These are phyloP conservation scores for Babesia bovis DNA, from an alignment of 169 alveolate genomes.

Conservation along the genomic window DNA sequence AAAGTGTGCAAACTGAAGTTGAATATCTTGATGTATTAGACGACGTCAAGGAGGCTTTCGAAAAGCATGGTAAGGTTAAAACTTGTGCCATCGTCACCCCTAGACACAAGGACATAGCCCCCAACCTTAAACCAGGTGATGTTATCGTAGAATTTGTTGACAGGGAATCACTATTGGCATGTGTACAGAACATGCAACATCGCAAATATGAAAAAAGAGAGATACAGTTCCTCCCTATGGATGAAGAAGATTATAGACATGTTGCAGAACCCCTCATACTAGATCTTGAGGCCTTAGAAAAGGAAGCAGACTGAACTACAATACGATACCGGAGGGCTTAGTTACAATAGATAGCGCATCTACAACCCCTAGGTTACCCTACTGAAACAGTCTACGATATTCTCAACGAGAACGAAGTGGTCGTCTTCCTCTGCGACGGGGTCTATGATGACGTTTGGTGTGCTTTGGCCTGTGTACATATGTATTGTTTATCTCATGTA, in stretches of 20 bases:
- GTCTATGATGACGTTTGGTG: conserved; percentile 3
- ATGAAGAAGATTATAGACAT: conserved; percentile 36
- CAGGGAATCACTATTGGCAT: conserved; percentile 64
- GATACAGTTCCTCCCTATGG: conserved; percentile 66
- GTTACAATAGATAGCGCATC: too few relatives aligned
- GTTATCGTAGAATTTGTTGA: conserved; percentile 71
- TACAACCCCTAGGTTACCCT: too few relatives aligned
- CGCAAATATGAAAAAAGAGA: conserved; percentile 72
- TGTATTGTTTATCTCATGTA: background rate
- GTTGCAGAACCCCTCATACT: conserved; percentile 40
- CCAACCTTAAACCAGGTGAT: conserved; percentile 69
- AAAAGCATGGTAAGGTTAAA: conserved; percentile 70
- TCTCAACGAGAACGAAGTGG: conserved; percentile 5
- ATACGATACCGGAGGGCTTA: too few relatives aligned
- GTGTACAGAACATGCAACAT: conserved; percentile 71
- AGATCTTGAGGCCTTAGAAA: conserved; percentile 48
- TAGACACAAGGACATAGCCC: conserved; percentile 67
- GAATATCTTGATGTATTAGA: conserved; percentile 69
- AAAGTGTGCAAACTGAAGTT: conserved; percentile 57
- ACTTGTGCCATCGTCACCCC: conserved; percentile 64
- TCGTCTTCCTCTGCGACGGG: conserved; percentile 3
- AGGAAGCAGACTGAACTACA: conserved; percentile 18
- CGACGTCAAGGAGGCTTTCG: conserved; percentile 76
- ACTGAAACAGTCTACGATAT: background rate
- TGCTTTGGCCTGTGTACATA: conserved; percentile 1